Percentiles rank a stretch among this genome's conserved stretches.
These are phyloP conservation scores for Schizophyllum amplum DNA, from an alignment of 1,284 basidiomycete species.

Conservation along the genomic window DNA sequence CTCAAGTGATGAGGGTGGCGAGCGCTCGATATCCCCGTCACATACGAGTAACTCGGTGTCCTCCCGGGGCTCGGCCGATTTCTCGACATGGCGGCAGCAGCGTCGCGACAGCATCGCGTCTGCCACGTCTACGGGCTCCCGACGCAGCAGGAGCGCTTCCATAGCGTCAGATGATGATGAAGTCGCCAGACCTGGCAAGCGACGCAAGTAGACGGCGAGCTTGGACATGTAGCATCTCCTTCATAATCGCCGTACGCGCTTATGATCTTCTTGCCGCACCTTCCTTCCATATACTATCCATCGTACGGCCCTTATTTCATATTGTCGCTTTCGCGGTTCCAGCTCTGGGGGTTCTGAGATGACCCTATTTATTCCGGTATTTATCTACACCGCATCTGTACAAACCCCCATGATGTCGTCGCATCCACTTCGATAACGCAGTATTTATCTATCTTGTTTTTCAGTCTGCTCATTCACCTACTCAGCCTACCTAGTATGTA, in stretches of 20 bases:
- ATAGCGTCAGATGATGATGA: conserved; percentile 20
- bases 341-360: background rate
- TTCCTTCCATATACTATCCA: too few species aligned
- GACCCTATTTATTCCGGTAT: conserved; percentile 3
- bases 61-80: conserved; percentile 9
- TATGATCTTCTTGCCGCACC: background rate
- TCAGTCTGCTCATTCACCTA: too few species aligned
- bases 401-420: too few species aligned
- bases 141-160: conserved; percentile 27
- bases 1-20: conserved; percentile 36
- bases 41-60: background rate
- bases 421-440: too few species aligned
- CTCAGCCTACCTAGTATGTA: too few species aligned
- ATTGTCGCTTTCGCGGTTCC: too few species aligned
- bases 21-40: conserved; percentile 19
- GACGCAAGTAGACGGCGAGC: conserved; percentile 7
- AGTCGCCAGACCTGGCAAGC: conserved; percentile 23
- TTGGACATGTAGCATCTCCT: background rate
- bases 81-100: conserved; percentile 16
- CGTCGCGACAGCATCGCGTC: conserved; percentile 29
- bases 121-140: conserved; percentile 25
- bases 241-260: background rate
- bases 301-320: too few species aligned
- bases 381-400: background rate
- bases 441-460: too few species aligned